Conservation (phyloP, 768 basidiomycete genomes). For the Chalciporus sphaerocephalus region DNA sequence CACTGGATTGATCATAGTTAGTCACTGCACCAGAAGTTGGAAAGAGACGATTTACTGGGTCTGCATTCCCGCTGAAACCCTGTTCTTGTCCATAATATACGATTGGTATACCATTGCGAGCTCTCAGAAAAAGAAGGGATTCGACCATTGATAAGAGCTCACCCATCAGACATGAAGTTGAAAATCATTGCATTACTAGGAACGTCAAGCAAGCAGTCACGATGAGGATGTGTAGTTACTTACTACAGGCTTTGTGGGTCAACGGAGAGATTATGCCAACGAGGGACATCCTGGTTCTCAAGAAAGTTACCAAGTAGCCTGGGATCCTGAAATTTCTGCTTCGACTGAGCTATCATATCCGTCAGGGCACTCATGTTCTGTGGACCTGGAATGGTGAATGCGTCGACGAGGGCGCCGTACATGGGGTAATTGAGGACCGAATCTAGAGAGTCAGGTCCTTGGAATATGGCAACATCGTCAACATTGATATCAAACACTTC, state of each 20-base stretch:
- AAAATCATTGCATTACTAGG: conserved; percentile 69
- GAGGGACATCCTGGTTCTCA: conserved; percentile 73
- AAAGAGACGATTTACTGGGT: conserved; percentile 48
- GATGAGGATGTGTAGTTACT: conserved; percentile 16
- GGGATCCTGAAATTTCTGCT: conserved; percentile 41
- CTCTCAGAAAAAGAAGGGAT: background rate
- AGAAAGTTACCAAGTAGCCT: conserved; percentile 66
- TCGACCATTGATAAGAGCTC: background rate
- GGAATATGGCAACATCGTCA: conserved; percentile 49
- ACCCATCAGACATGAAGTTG: conserved; percentile 72
- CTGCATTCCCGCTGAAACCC: conserved; percentile 54
- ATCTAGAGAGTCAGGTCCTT: conserved; percentile 59
- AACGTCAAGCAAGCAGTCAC: conserved; percentile 11
- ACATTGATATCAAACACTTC: conserved; percentile 63
- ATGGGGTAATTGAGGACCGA: conserved; percentile 71
- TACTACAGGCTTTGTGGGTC: conserved; percentile 71
- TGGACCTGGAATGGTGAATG: conserved; percentile 68
- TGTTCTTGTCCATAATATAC: conserved; percentile 84
- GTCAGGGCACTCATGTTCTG: conserved; percentile 56
- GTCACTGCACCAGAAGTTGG: background rate
- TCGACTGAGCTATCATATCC: conserved; percentile 48
- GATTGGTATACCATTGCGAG: conserved; percentile 54
- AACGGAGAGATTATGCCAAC: conserved; percentile 68
- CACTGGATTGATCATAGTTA: conserved; percentile 31
- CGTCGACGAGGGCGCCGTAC: conserved; percentile 58